These are phyloP conservation scores for Ganoderma resinaceum DNA, from an alignment of 1,284 basidiomycete species.

Conservation along the genomic window DNA sequence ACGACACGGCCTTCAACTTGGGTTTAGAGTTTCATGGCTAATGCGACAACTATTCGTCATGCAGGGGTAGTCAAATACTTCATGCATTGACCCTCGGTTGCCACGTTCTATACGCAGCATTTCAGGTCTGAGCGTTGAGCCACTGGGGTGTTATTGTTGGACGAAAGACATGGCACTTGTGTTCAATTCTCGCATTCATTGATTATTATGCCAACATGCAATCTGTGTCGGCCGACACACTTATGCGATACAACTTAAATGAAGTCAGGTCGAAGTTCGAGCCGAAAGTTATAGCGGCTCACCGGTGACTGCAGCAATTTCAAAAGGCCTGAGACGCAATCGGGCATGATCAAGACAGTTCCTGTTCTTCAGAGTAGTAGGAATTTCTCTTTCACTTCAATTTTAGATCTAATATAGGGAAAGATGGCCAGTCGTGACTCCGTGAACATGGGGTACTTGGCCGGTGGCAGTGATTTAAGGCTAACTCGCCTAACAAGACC, in stretches of 20 bases:
- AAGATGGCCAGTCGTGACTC: too few species aligned
- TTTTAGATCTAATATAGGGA: too few species aligned
- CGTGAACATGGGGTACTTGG: too few species aligned
- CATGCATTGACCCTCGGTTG: neutral
- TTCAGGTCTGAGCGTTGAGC: neutral
- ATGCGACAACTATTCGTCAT: neutral
- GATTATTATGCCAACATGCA: neutral
- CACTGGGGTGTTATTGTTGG: neutral
- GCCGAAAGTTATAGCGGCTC: too few species aligned
- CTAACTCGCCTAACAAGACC: neutral
- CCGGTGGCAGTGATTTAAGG: too few species aligned
- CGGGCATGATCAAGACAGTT: too few species aligned
- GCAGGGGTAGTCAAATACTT: neutral
- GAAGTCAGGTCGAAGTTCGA: too few species aligned
- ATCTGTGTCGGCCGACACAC: neutral
- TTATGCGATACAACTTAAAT: neutral
- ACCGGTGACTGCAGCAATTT: too few species aligned
- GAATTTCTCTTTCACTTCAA: too few species aligned
- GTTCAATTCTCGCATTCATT: neutral
- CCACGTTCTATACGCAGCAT: neutral
- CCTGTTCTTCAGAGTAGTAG: too few species aligned
- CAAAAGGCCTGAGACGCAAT: too few species aligned
- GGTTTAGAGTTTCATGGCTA: neutral
- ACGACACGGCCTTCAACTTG: neutral
- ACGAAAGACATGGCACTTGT: neutral